Base-by-base conservation (phyloP, 495 filamentous ascomycete species). In the Trichoderma asperelloides region DNA sequence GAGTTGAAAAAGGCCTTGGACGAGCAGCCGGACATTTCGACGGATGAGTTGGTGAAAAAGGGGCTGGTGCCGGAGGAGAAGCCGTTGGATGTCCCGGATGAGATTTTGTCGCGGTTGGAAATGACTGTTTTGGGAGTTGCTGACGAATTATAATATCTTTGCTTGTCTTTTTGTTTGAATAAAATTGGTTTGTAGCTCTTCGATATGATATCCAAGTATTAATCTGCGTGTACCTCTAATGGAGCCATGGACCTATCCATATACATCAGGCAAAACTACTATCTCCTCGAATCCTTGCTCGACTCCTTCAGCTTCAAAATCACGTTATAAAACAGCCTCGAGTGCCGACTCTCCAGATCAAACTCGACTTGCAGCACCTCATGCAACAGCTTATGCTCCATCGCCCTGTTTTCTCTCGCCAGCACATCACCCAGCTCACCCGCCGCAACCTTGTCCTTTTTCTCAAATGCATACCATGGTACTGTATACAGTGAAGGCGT, bases 41-140 rank as follows among this genome's bases (percentile, higher is more conserved):
- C 72, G 33, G 77, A 77, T 28, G 79, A 78, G 64, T 67, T 83
- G 70, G 73, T 79, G 25, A 73, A 75, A 27, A 66, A 60, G 71
- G 77, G 69, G 5, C 67, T 81, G 67, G 67, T 86, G 25, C 84
- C 84, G 2, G 71, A 68, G 18, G 85, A 87, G 71, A 77, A 66
- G 63, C 71, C 73, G 63, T 84, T 82, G 78, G 71, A 74, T 21
- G 69, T 87, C 7, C 64, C 73, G 0, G 68, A 72, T n/a, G 66
- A 70, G 40, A 39, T 73, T 66, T 41, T 57, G 39, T 62, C 23
- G 37, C 25, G 57, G 30, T 63, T 75, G 67, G 45, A 67, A 37
- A 75, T 75, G 73, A 60, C 55, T 60, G 25, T 60, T 21, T 30
- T 51, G 47, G 47, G 47, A 11, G 47, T 51, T 2, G 4, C 47